Base-by-base conservation (phyloP, 495 filamentous ascomycete species). In the Chaetomium tenue region DNA sequence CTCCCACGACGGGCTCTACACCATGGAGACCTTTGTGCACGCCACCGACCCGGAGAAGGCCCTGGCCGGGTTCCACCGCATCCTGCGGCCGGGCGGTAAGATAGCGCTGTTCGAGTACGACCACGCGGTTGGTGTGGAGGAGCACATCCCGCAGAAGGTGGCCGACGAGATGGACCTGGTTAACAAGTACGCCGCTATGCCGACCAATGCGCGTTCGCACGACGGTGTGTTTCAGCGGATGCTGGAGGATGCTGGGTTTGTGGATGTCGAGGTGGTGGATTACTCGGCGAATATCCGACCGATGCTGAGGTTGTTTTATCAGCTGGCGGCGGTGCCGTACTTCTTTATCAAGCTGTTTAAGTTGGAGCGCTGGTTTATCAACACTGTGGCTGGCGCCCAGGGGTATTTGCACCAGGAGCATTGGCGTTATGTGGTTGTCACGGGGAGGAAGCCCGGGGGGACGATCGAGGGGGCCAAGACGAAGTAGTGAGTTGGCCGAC, bases 1-100 rank as follows among this genome's bases (percentile, higher is more conserved):
- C 12, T 79, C 77, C 0, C 78, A 82, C 59, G 81, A 86, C 63
- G 84, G 84, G 20, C 67, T 81, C 56, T 87, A 86, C 66, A 85
- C 83, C 2, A 84, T 85, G 76, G 84, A 87, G 66, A 86, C 83
- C 0, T 77, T 86, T 28, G 82, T 85, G 6, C 83, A 87, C 65
- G 82, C 84, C 8, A 83, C 77, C 1, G 78, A 86, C 23, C 79
- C 79, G 8, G 66, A 22, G n/a, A 42, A 73, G 13, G 83, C 78
- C 1, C 64, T 85, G 28, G 58, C 65, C 12, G 75, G 79, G 46
- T 86, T 86, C 68, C 76, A 75, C 68, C 79, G 80, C 30, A 56
- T 86, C 0, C 67, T 86, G 7, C 71, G 74, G 57, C 84, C 83
- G 2, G 83, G 82, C 7, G 82, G 82, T 4, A 66, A 68, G 0